Conservation (phyloP, 2,329 filamentous ascomycete genomes). For the Conoideocrella luteorostrata region DNA sequence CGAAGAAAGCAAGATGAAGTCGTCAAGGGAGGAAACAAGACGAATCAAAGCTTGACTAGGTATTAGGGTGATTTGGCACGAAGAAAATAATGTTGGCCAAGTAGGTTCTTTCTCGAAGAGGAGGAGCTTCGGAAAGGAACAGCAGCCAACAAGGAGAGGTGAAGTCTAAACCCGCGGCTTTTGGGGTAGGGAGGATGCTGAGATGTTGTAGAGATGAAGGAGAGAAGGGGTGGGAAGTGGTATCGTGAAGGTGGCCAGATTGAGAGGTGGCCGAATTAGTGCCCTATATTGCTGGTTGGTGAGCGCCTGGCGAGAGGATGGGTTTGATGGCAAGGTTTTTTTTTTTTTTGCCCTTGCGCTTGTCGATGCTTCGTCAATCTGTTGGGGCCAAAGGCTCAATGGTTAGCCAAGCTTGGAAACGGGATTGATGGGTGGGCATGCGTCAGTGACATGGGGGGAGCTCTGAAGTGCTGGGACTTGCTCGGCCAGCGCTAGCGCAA, state of each 20-base stretch:
- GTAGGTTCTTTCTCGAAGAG: slow-evolving; percentile 6
- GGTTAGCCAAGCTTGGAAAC: slow-evolving; percentile 1
- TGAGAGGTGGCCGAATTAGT: slow-evolving; percentile 1
- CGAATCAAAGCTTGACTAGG: slow-evolving; percentile 1
- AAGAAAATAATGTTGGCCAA: slow-evolving; percentile 3
- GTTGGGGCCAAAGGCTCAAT: slow-evolving; percentile 11
- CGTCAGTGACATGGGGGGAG: slow-evolving; percentile 1
- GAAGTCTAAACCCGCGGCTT: not conserved
- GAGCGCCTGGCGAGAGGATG: not conserved
- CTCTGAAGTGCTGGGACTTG: not conserved
- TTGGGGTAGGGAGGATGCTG: not conserved
- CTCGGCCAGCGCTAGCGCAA: no score
- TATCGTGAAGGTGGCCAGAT: not conserved
- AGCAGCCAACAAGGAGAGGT: not conserved
- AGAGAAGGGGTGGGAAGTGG: not conserved
- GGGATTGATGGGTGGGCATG: slow-evolving; percentile 4
- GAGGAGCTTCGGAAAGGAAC: slow-evolving; percentile 9
- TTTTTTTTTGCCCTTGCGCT: slow-evolving; percentile 4
- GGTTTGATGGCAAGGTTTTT: not conserved
- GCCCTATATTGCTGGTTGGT: not conserved
- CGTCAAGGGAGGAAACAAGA: slow-evolving; percentile 8
- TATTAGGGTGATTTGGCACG: not conserved
- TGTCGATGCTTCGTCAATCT: slow-evolving; percentile 11
- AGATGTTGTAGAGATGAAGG: not conserved
- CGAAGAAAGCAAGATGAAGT: slow-evolving; percentile 3